Base-by-base conservation (phyloP, 2,329 filamentous ascomycete species). In the Lithohypha guttulata region DNA sequence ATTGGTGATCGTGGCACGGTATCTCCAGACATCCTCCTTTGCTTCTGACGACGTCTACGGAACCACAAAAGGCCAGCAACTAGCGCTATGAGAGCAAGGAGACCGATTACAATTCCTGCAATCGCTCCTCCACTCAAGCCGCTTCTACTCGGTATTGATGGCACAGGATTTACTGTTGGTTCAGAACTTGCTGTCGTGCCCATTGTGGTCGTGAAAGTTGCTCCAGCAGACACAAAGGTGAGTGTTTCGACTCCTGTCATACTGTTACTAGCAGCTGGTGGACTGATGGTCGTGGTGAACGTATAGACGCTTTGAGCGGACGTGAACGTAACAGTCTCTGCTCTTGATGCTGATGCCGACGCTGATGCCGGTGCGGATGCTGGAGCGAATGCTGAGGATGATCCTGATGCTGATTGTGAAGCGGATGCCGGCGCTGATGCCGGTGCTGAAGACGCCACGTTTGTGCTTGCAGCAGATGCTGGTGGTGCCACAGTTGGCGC, bases 31-130 rank as follows among this genome's bases (percentile, higher is more conserved):
- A 6, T 4, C 29, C 15, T n/a, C 20, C 15, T 15, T 19, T 32
- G 29, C 20, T 18, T 14, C 29, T 32, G 29, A 4, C 29, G 8
- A n/a, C 29, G 29, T 32, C 29, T 15, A 6, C 29, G 8, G 29
- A 32, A 32, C 29, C 29, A 32, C 13, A 32, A 18, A 6, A 32
- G 20, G 29, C 53, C 61, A 10, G 56, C 51, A 10, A 66, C 35
- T 13, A 59, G 45, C 28, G 55, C 62, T n/a, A 60, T 44, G 22
- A 57, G 63, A 33, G 59, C 55, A 14, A 64, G 44, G 9, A 59
- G 51, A 42, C 63, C 64, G 18, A 66, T 53, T 3, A 64, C 60
- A 34, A 66, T 59, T 18, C 64, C 64, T 4, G 62, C 63, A 42
- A 66, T 62, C 8, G 58, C 56, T 20, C 64, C 64, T 13, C 56